Percentiles rank a stretch among this genome's conserved stretches.
These are phyloP conservation scores for Diaporthe ampelina DNA, from an alignment of 2,329 filamentous ascomycete species.

Conservation along the genomic window DNA sequence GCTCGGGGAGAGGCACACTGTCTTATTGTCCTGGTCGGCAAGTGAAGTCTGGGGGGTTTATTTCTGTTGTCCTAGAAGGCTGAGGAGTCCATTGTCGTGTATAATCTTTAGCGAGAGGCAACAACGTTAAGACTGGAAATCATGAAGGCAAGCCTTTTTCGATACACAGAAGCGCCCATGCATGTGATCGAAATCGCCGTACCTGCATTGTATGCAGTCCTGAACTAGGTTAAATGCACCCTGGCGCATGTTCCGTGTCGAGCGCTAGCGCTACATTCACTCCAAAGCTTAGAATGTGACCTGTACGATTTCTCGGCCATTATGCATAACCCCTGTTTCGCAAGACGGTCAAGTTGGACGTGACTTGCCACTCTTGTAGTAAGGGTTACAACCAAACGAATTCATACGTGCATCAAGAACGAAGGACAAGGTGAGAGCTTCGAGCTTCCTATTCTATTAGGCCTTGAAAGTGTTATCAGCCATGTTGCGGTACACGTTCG, in stretches of 20 bases:
- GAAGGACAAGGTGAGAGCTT: fast-evolving
- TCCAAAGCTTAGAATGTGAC: not conserved
- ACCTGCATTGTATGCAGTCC: too few relatives aligned
- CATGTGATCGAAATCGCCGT: not conserved
- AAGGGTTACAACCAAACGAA: not conserved
- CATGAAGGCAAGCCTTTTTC: not conserved
- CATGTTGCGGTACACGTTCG: slow-evolving; percentile 12
- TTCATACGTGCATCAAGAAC: not conserved
- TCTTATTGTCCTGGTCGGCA: too few relatives aligned
- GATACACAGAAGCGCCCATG: too few relatives aligned
- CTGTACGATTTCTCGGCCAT: not conserved
- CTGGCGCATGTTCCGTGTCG: not conserved
- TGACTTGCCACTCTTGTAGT: too few relatives aligned
- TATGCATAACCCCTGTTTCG: not conserved
- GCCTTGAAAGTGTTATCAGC: slow-evolving; percentile 6
- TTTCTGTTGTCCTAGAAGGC: not conserved
- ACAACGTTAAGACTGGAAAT: not conserved
- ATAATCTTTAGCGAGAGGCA: not conserved
- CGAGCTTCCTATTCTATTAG: not conserved
- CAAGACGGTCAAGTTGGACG: not conserved
- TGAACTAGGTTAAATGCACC: not conserved
- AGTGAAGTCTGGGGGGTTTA: not conserved
- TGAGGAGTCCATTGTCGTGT: too few relatives aligned
- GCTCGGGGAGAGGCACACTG: too few relatives aligned
- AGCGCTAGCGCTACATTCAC: too few relatives aligned